Conservation (phyloP, 2,329 filamentous ascomycete genomes). For the Diplocarpon mali region DNA sequence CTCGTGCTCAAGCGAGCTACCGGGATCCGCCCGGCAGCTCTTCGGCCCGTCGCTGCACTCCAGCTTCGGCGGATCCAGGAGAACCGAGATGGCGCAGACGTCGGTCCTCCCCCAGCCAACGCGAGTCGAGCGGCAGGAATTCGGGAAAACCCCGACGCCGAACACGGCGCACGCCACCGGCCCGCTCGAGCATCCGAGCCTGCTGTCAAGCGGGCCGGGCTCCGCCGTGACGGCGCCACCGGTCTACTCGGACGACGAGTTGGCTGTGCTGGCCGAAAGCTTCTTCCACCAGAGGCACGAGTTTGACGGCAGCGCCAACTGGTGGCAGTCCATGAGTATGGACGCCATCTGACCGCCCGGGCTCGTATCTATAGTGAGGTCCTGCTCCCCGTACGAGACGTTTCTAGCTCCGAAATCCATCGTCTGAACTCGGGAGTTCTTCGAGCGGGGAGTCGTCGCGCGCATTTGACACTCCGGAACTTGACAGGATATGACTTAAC, state of each 20-base stretch:
- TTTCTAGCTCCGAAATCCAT: too few species aligned
- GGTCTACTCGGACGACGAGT: slow-evolving; percentile 30
- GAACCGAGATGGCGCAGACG: slow-evolving; percentile 32
- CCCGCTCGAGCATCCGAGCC: background rate
- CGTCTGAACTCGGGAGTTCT: too few species aligned
- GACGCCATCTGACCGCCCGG: slow-evolving; percentile 8
- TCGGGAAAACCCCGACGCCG: slow-evolving; percentile 12
- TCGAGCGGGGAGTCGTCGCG: too few species aligned
- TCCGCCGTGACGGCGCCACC: slow-evolving; percentile 7
- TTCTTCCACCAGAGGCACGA: slow-evolving; percentile 34
- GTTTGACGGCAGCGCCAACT: slow-evolving; percentile 17
- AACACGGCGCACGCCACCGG: slow-evolving; percentile 14
- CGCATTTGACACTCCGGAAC: too few species aligned
- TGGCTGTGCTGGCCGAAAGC: slow-evolving; percentile 36
- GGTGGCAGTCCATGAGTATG: slow-evolving; percentile 19
- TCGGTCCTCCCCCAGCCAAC: slow-evolving; percentile 34
- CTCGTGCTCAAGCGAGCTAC: slow-evolving; percentile 31
- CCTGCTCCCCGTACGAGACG: too few species aligned
- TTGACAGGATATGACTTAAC: too few species aligned
- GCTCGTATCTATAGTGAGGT: background rate
- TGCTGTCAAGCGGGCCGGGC: background rate
- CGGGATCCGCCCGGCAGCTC: slow-evolving; percentile 28
- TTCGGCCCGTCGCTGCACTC: slow-evolving; percentile 32
- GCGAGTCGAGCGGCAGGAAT: slow-evolving; percentile 27
- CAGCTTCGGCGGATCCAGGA: slow-evolving; percentile 16